Evolutionary conservation across 164 flowering plant species (phyloP).

Genomic region (Taxillus chinensis): DNA sequence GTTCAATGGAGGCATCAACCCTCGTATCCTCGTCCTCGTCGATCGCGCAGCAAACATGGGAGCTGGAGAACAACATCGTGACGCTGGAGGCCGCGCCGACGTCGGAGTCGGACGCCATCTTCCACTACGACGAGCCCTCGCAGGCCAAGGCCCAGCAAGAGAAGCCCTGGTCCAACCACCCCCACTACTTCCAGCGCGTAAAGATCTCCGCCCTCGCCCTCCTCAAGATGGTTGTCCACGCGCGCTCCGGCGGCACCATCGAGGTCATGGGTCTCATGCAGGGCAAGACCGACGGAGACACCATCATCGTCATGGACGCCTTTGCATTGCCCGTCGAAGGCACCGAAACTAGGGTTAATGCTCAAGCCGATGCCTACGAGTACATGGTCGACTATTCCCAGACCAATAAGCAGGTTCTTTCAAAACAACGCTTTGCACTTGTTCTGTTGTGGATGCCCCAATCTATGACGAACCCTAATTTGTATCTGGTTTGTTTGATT

Average conservation of each 20-base stretch:
- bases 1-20: conserved; percentile 15
- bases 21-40: conserved; percentile 24
- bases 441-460: not conserved
- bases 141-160: conserved; percentile 72
- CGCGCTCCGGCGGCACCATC: conserved; percentile 95
- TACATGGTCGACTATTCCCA: conserved; percentile 97
- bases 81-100: conserved; percentile 13
- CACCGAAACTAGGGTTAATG: conserved; percentile 97
- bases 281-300: conserved; percentile 88
- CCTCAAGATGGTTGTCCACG: conserved; percentile 97
- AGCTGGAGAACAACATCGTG: conserved; percentile 42
- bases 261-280: conserved; percentile 99
- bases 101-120: conserved; percentile 51
- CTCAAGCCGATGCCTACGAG: conserved; percentile 98
- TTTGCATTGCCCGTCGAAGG: conserved; percentile 98
- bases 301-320: conserved; percentile 96
- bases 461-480: not conserved
- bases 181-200: conserved; percentile 92
- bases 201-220: conserved; percentile 92
- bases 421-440: not conserved
- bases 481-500: not conserved
- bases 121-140: conserved; percentile 72
- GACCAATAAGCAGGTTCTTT: conserved; percentile 73
- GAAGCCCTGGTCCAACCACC: conserved; percentile 86
- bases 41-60: conserved; percentile 85